phyloP scores from a whole-genome alignment of 2,329 filamentous ascomycete genomes.

The Clonostachys solani region DNA sequence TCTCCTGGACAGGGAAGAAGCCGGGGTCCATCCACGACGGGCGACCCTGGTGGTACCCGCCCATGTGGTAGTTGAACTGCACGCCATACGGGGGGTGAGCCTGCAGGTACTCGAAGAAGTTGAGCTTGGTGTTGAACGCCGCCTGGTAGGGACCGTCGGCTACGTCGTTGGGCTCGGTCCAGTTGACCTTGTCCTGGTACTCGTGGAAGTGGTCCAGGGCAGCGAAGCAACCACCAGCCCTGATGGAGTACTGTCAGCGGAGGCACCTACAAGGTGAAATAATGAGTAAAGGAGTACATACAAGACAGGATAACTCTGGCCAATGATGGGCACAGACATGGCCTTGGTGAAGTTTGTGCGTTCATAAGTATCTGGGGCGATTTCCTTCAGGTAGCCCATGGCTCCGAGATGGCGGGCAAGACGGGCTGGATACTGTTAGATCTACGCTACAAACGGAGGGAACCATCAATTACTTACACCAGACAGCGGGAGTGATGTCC shows the following conservation, averaged over 20 bases:
- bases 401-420: slow-evolving; percentile 29
- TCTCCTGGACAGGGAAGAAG: slow-evolving; percentile 26
- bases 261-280: neutral
- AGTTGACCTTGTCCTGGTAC: slow-evolving; percentile 18
- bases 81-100: slow-evolving; percentile 17
- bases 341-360: slow-evolving; percentile 30
- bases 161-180: slow-evolving; percentile 16
- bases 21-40: slow-evolving; percentile 25
- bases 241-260: neutral
- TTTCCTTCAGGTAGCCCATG: slow-evolving; percentile 32
- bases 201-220: slow-evolving; percentile 19
- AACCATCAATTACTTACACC: slow-evolving; percentile 12
- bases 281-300: slow-evolving; percentile 7
- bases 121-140: slow-evolving; percentile 23
- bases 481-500: slow-evolving; percentile 15
- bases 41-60: slow-evolving; percentile 24
- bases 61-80: slow-evolving; percentile 30
- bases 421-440: slow-evolving; percentile 11
- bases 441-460: neutral
- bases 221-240: slow-evolving; percentile 6
- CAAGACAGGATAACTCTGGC: slow-evolving; percentile 24
- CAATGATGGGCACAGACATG: slow-evolving; percentile 23
- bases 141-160: slow-evolving; percentile 8
- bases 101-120: slow-evolving; percentile 25
- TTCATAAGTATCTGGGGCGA: slow-evolving; percentile 24